Evolutionary conservation across 2,329 filamentous ascomycete species (phyloP), one percentile per base, ranked within the genome.

Genomic region (Pseudofabraea citricarpa): DNA sequence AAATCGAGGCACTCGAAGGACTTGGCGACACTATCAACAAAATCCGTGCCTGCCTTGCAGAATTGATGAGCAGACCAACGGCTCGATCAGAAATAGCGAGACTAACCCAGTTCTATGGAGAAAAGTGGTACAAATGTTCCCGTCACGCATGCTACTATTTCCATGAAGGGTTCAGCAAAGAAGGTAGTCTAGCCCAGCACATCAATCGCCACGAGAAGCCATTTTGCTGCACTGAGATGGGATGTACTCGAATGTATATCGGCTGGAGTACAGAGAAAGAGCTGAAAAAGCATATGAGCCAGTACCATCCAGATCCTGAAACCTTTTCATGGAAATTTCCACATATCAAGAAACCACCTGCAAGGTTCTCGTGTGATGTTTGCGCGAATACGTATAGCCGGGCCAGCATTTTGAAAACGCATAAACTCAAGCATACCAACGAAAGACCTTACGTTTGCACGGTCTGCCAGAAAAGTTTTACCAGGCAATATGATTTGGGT

Each of bases 141-240:
- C 59, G 56, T 24, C 51, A 64, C 32, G 65, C 57, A 6, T 70
- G 66, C 47, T 58, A 47, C 23, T 65, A 63, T 46, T 70, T 69
- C 47, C 59, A 63, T 18, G 56, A 67, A 40, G 67, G 68, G 0
- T 71, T 70, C 47, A 39, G 49, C 2, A 58, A 60, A 21, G 40
- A 24, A 0, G 49, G 50, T 29, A 37, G 53, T 9, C 54, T 61
- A 15, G 60, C 65, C 8, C 36, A 56, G 4, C 67, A 70, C 44
- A 41, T 63, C 24, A 51, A 52, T 26, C 47, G 58, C 9, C 67
- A 71, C 42, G 52, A 60, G 7, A 59, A 62, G 12, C 64, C 65
- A 2, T 66, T 56, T 37, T 55, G 56, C 21, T 69, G 66, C 48
- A 56, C 58, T 2, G 41, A 44, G 16, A 38, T 21, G 5, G 22